phyloP scores from a whole-genome alignment of 2,329 filamentous ascomycete species.

The Paecilomyces formosus region DNA sequence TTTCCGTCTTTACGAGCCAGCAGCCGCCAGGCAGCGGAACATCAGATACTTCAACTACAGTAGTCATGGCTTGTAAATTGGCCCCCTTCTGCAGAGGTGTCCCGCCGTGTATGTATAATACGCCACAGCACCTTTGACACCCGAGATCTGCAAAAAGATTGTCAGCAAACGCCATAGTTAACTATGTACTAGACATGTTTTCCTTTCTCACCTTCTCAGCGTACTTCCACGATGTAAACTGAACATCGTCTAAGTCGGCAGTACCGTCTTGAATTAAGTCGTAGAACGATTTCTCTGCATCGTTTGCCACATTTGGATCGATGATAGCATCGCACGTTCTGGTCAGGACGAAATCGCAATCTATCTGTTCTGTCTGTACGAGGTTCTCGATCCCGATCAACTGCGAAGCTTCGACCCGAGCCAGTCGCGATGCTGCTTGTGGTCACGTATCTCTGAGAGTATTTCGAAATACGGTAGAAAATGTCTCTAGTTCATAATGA shows the following conservation, averaged over 20 bases:
- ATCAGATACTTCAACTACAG: conserved; percentile 27
- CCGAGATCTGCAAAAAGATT: conserved; percentile 14
- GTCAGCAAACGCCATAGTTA: neutral
- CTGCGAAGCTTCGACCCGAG: neutral
- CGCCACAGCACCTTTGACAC: conserved; percentile 30
- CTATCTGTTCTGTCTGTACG: neutral
- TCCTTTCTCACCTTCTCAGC: neutral
- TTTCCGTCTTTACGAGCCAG: conserved; percentile 60
- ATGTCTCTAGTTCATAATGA: too few relatives aligned
- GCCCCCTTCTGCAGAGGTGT: conserved; percentile 34
- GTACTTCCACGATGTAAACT: neutral
- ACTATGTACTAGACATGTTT: neutral
- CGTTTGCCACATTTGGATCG: neutral
- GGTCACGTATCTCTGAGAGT: neutral
- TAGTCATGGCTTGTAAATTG: conserved; percentile 48
- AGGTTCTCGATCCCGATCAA: neutral
- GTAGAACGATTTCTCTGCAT: neutral
- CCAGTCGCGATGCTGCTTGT: neutral
- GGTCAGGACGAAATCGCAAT: neutral
- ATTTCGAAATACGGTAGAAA: neutral
- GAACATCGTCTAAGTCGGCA: neutral
- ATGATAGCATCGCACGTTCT: neutral
- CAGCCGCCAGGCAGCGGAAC: conserved; percentile 13
- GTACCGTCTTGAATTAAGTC: neutral
- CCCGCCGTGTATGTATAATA: conserved; percentile 26